Base-by-base conservation (phyloP, 2,329 filamentous ascomycete genomes). In the Akanthomyces dipterigenus region DNA sequence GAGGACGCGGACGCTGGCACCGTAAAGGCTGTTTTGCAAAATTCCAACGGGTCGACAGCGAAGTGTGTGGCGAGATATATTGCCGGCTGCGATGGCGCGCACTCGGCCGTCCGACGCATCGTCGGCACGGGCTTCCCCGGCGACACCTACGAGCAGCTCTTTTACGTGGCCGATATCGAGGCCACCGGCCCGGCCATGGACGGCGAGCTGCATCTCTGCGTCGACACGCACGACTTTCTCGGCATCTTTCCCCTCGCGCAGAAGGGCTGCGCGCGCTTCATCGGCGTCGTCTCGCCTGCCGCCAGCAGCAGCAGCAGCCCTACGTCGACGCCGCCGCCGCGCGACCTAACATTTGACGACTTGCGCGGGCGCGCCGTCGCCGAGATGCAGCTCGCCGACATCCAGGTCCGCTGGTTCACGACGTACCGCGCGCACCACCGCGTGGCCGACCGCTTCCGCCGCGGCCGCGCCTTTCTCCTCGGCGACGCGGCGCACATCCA, bases 401-500 rank as follows among this genome's bases (percentile, higher is more conserved):
- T 50, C 5, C 31, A 50, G 5, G 42, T 62, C 26, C 42, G 50
- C 49, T 62, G 61, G 61, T 55, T 62, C 42, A 40, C 61, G 20
- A 54, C 55, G 18, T 55, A 62, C 49, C 55, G 55, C 18, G 9
- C 46, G 12, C 61, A 62, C 42, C 61, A 62, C 36, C 14, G 61
- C 0, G 61, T 62, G 12, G 61, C 61, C 6, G 43, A 58, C 24
- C 55, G 22, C 11, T 62, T 62, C 31, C 61, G 55, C 40, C 1
- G 67, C 5, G 73, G 76, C 3, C 72, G 76, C 5, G 70, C 77
- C 1, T 66, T 72, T 11, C 61, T 72, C 2, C 67, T 72, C 6
- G 73, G 73, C 22, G 73, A 76, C 61, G 69, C 73, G 5, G 73
- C 73, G 8, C 73, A 76, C 46, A 69, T 72, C 5, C 72, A 74